These are phyloP conservation scores for Ampelocalamus luodianensis DNA, from an alignment of 176 grass and related monocot genomes.

Conservation along the genomic window DNA sequence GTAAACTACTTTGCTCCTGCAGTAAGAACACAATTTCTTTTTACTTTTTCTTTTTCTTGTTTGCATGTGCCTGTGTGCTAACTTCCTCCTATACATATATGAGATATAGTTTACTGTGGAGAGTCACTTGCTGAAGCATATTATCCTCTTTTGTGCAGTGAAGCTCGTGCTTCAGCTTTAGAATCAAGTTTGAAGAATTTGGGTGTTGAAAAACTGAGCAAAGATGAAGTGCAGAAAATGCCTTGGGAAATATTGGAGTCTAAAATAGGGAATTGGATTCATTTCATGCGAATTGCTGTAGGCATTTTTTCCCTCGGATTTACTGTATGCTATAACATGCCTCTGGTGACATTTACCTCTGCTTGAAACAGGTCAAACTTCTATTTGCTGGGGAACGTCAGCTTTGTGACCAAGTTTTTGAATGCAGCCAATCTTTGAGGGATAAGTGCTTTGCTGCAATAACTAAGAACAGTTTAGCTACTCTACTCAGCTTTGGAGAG, in stretches of 20 bases:
- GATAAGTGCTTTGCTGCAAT: slow-evolving; percentile 89
- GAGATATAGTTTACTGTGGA: neutral
- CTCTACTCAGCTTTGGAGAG: slow-evolving; percentile 96
- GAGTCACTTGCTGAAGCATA: slow-evolving; percentile 35
- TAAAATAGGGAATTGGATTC: slow-evolving; percentile 97
- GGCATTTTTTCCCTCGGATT: neutral
- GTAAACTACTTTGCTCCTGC: neutral
- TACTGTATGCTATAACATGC: slow-evolving; percentile 33
- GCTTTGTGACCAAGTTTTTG: slow-evolving; percentile 92
- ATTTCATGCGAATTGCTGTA: slow-evolving; percentile 98
- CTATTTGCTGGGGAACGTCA: slow-evolving; percentile 88
- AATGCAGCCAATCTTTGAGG: slow-evolving; percentile 78
- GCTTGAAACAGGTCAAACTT: slow-evolving; percentile 85
- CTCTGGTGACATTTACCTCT: slow-evolving; percentile 36
- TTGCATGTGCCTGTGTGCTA: neutral
- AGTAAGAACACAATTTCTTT: neutral
- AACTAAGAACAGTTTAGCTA: slow-evolving; percentile 80
- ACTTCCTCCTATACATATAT: neutral
- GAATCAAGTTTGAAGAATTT: slow-evolving; percentile 89
- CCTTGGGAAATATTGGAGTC: slow-evolving; percentile 91
- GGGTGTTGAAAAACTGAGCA: slow-evolving; percentile 95
- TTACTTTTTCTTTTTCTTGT: neutral
- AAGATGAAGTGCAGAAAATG: slow-evolving; percentile 98
- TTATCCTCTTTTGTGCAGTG: slow-evolving; percentile 48
- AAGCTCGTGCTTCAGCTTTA: slow-evolving; percentile 82